Conservation (phyloP, 495 filamentous ascomycete genomes). For the Apiosordaria backusii region DNA sequence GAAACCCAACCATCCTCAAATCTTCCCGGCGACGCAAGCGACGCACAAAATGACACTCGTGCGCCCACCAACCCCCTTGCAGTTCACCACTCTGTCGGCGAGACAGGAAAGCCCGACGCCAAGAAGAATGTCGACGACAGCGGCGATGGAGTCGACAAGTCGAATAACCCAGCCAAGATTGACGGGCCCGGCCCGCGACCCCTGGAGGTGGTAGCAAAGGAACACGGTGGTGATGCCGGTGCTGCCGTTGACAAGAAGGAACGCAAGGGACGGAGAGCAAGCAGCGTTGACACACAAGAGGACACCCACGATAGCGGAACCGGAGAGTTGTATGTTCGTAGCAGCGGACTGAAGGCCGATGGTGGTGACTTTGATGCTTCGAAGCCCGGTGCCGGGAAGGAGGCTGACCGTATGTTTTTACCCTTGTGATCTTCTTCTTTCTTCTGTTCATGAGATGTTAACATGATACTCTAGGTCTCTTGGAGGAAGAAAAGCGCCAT, state of each 20-base stretch:
- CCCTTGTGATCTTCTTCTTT: not conserved
- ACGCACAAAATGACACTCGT: constrained; percentile 40
- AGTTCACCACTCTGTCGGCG: not conserved
- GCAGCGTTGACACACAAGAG: constrained; percentile 18
- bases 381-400: constrained; percentile 57
- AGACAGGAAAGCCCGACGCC: constrained; percentile 21
- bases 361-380: constrained; percentile 66
- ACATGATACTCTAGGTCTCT: constrained; percentile 31
- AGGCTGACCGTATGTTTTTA: constrained; percentile 59
- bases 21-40: constrained; percentile 30
- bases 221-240: constrained; percentile 38
- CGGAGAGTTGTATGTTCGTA: constrained; percentile 55
- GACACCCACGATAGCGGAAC: constrained; percentile 42
- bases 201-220: constrained; percentile 37
- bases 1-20: constrained; percentile 28
- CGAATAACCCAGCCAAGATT: constrained; percentile 36
- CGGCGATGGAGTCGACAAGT: constrained; percentile 19
- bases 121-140: constrained; percentile 32
- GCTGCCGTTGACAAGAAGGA: not conserved
- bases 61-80: constrained; percentile 19
- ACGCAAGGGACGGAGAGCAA: constrained; percentile 2
- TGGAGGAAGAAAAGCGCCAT: constrained; percentile 37
- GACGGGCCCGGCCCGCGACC: constrained; percentile 44
- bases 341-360: constrained; percentile 53
- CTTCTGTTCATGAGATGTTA: constrained; percentile 9